phyloP scores from a whole-genome alignment of 495 filamentous ascomycete species.

The Aspergillus coremiiformis region DNA sequence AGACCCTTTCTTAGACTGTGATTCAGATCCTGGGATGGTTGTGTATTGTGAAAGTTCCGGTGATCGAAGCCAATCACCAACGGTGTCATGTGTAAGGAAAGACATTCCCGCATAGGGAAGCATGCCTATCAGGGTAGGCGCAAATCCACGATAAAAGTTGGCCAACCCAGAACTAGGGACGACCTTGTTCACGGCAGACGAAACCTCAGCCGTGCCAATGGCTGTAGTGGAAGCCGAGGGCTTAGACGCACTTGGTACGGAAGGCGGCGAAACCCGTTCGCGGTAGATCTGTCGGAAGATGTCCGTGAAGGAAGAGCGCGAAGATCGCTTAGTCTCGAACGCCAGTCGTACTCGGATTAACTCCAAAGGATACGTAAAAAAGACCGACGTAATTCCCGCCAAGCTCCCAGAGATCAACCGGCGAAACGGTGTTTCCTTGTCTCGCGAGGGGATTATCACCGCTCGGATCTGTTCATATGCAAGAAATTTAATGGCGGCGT shows the following conservation, averaged over 20 bases:
- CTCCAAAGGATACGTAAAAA: constrained; percentile 92
- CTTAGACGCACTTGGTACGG: constrained; percentile 11
- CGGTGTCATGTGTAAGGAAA: constrained; percentile 92
- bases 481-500: constrained; percentile 94
- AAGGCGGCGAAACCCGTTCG: constrained; percentile 47
- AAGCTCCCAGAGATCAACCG: constrained; percentile 70
- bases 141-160: constrained; percentile 95
- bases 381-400: constrained; percentile 83
- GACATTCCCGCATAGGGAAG: constrained; percentile 93
- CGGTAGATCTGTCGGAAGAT: constrained; percentile 81
- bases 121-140: constrained; percentile 85
- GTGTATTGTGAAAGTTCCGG: constrained; percentile 61
- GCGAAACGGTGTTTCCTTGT: constrained; percentile 73
- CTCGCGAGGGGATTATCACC: constrained; percentile 56
- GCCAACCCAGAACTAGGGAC: constrained; percentile 59
- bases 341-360: constrained; percentile 87
- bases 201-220: constrained; percentile 29
- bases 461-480: constrained; percentile 92
- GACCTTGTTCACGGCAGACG: constrained; percentile 32
- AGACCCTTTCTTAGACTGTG: constrained; percentile 17
- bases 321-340: constrained; percentile 74
- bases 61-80: constrained; percentile 69
- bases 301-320: constrained; percentile 54
- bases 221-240: constrained; percentile 17
- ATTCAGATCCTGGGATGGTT: constrained; percentile 41